Evolutionary conservation across 2,329 filamentous ascomycete genomes (phyloP).

Genomic region (Venturia effusa): DNA sequence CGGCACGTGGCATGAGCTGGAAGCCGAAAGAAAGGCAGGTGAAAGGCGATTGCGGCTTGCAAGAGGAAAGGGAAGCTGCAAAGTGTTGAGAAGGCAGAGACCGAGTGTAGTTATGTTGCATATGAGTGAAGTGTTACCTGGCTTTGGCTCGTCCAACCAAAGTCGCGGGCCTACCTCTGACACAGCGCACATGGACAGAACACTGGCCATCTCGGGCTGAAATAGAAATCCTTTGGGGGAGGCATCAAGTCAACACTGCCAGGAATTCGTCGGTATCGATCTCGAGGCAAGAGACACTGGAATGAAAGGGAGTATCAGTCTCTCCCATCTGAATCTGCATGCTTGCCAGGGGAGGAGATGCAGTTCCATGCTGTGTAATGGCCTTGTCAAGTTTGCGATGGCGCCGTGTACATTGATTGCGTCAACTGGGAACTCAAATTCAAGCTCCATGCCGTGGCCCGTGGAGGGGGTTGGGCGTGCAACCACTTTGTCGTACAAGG

Average conservation of each 20-base stretch:
- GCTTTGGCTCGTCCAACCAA: background rate
- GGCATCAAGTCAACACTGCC: background rate
- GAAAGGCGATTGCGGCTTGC: background rate
- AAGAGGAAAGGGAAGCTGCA: background rate
- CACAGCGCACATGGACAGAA: background rate
- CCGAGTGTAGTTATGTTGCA: background rate
- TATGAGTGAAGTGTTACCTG: conserved; percentile 4
- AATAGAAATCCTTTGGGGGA: background rate
- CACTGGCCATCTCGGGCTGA: background rate
- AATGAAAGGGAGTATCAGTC: background rate
- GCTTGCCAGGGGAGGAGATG: background rate
- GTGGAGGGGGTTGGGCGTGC: background rate
- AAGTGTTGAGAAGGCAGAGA: background rate
- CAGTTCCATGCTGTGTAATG: background rate
- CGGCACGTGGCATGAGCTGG: background rate
- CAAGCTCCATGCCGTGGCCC: background rate
- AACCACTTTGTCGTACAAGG: background rate
- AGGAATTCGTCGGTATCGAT: background rate
- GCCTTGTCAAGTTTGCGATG: conserved; percentile 1
- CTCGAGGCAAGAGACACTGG: background rate
- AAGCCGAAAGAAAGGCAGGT: background rate
- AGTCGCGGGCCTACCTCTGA: background rate
- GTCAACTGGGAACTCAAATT: background rate
- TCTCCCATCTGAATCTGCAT: background rate
- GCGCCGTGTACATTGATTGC: background rate